Conservation (phyloP, 495 filamentous ascomycete genomes). For the Thermothielavioides terrestris region DNA sequence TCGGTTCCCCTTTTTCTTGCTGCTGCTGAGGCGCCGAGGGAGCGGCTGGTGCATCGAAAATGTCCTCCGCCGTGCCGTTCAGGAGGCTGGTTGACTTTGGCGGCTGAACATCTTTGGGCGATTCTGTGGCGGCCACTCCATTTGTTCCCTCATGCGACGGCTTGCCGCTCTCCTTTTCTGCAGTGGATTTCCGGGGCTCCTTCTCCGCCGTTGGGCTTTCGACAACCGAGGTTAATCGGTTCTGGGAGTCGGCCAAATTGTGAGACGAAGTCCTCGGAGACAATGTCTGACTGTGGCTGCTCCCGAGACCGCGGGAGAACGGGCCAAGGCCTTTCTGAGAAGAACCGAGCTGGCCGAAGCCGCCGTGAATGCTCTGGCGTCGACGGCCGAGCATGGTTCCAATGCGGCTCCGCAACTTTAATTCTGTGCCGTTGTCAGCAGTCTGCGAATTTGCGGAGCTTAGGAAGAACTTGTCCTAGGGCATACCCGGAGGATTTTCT, state of each 20-base stretch:
- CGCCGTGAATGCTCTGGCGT: conserved; percentile 49
- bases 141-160: conserved; percentile 39
- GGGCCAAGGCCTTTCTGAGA: conserved; percentile 38
- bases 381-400: conserved; percentile 72
- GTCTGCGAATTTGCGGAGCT: neutral
- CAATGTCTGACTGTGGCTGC: conserved; percentile 39
- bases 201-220: conserved; percentile 34
- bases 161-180: conserved; percentile 26
- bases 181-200: conserved; percentile 18
- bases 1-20: conserved; percentile 24
- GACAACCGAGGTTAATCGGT: conserved; percentile 42
- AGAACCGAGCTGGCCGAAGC: conserved; percentile 37
- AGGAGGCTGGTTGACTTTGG: conserved; percentile 23
- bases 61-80: conserved; percentile 34
- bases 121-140: conserved; percentile 24
- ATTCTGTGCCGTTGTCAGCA: conserved; percentile 26
- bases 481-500: conserved; percentile 41
- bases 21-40: conserved; percentile 40
- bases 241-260: conserved; percentile 46
- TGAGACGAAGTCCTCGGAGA: conserved; percentile 47
- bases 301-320: conserved; percentile 45
- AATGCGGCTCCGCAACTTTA: conserved; percentile 54
- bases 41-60: conserved; percentile 39
- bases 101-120: conserved; percentile 20
- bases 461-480: neutral